These are phyloP conservation scores for Fusarium tupiense DNA, from an alignment of 2,329 filamentous ascomycete genomes.

Conservation along the genomic window DNA sequence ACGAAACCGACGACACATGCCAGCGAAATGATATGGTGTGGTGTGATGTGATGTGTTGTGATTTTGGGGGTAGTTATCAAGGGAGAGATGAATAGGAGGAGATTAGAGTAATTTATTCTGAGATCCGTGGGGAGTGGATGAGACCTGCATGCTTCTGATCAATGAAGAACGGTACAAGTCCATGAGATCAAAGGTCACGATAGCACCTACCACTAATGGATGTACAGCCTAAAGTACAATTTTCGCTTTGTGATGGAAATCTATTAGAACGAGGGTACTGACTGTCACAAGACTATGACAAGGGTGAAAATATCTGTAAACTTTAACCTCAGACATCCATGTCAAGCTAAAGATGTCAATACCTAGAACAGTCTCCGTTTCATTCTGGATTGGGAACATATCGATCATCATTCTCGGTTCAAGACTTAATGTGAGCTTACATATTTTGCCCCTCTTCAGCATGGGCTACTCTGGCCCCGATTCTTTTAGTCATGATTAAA, in stretches of 20 bases:
- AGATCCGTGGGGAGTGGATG: not conserved
- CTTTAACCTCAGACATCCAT: not conserved
- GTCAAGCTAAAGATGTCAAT: not conserved
- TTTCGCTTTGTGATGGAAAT: not conserved
- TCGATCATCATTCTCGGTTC: not conserved
- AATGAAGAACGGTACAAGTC: not conserved
- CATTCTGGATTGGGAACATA: not conserved
- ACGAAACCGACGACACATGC: slow-evolving; percentile 7
- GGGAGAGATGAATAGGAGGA: slow-evolving; percentile 9
- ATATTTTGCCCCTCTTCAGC: not conserved
- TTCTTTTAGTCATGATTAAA: slow-evolving; percentile 3
- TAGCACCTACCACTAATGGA: not conserved
- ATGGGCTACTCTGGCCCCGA: not conserved
- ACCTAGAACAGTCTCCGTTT: not conserved
- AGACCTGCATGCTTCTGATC: not conserved
- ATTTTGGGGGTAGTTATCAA: not conserved
- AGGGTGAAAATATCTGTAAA: not conserved
- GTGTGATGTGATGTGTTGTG: not conserved
- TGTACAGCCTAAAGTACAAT: not conserved
- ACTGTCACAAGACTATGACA: not conserved
- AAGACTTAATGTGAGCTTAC: not conserved
- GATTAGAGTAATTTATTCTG: slow-evolving; percentile 1
- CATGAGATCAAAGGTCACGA: not conserved
- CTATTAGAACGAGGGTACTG: not conserved
- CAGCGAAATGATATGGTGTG: not conserved